Base-by-base conservation (phyloP, 73 alveolate species). In the Stentor roeselii region DNA sequence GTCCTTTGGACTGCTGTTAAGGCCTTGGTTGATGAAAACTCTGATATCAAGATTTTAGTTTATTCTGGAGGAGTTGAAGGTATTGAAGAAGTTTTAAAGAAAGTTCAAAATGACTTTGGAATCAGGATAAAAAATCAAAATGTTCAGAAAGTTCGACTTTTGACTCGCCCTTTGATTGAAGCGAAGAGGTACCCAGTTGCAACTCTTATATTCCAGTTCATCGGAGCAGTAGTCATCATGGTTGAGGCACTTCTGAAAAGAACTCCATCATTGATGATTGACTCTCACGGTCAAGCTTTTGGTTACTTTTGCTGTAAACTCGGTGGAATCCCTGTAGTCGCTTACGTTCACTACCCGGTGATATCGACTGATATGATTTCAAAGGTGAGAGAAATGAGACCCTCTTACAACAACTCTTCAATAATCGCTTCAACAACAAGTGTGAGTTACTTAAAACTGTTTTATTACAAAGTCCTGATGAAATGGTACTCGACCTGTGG, bases 311-410 rank as follows among this genome's bases (percentile, higher is more conserved):
- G 21, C 3, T 36, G 37, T 3, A 82, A 30, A 31, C 60, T n/a
- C 2, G 6, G 14, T 4, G 59, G 59, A 61, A n/a, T 93, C 0
- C 87, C 84, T 82, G 93, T 91, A n/a, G 41, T 91, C 3, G 85
- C 97, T 37, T 95, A 98, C 87, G 98, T 97, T 36, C 99, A 98
- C 84, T 98, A 98, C 86, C 99, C 99, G 32, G 90, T 98, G 59
- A 95, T 98, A 74, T 82, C 92, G 83, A 82, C 90, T 38, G 99
- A 95, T 82, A 95, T 95, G 99, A 83, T 95, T 37, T 78, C 83
- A 37, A 67, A 58, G 60, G 97, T 91, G 15, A 75, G 37, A 59
- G 37, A 76, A 75, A 82, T 87, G 82, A 60, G 59, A 39, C 84
- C 85, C 34, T 41, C 84, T 31, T 93, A 84, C 86, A 93, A 96